A percentile compares a stretch with the other conserved stretches of the same genome.
Conservation (phyloP, 257 asterid species). For the Paulownia fortunei region DNA sequence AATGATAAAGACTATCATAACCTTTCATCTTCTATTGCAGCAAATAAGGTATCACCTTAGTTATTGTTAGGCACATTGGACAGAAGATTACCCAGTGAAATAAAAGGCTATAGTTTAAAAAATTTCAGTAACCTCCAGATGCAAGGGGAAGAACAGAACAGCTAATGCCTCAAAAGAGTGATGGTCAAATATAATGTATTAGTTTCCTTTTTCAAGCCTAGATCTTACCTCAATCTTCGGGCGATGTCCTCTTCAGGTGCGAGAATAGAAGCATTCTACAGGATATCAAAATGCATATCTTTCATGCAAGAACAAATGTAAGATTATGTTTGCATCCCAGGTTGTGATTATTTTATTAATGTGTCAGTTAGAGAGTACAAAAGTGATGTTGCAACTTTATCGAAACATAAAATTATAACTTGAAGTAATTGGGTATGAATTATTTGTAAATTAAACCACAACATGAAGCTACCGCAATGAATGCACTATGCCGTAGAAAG, state of each 20-base stretch:
- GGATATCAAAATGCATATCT: background rate
- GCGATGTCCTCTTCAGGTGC: background rate
- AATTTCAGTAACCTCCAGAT: background rate
- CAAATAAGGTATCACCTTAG: constrained; percentile 3
- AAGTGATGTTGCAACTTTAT: constrained; percentile 3
- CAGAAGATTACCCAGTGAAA: background rate
- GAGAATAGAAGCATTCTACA: background rate
- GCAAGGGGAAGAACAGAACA: constrained; percentile 16
- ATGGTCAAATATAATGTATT: background rate
- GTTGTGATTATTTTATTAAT: background rate
- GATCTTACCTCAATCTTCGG: constrained; percentile 10
- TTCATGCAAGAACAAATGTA: background rate
- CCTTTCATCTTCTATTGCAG: constrained; percentile 8
- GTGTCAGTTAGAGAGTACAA: background rate
- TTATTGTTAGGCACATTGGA: background rate
- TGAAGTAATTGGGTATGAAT: background rate
- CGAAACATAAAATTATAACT: constrained; percentile 5
- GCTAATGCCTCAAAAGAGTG: constrained; percentile 12
- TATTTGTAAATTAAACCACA: constrained; percentile 13
- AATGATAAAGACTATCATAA: background rate
- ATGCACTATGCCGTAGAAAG: background rate
- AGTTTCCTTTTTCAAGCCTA: constrained; percentile 5
- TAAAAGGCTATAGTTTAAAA: background rate
- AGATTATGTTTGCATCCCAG: background rate
- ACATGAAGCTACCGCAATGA: constrained; percentile 13